Evolutionary conservation across 257 asterid genomes (phyloP).

Genomic region (Solanum megistacrolobum): DNA sequence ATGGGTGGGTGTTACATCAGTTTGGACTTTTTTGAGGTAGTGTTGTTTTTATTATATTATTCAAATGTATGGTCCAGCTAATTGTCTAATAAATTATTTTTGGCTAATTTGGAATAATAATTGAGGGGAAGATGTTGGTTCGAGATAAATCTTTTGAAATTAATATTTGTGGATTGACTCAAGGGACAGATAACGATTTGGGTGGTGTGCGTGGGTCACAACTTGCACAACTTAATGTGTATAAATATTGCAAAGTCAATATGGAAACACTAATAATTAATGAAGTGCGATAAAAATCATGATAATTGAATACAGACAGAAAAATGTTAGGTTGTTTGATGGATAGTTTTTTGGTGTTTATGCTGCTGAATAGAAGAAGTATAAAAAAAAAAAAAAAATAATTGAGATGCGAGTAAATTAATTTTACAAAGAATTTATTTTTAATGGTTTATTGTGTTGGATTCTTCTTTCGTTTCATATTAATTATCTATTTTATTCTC

Average conservation of each 20-base stretch:
- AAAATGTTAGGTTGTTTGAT: background rate
- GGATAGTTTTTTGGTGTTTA: background rate
- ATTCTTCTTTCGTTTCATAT: background rate
- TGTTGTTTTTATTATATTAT: background rate
- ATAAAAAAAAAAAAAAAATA: background rate
- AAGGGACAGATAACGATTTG: background rate
- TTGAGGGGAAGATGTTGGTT: slow-evolving; percentile 3
- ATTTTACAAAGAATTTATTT: too few species aligned
- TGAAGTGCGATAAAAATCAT: background rate
- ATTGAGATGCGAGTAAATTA: background rate
- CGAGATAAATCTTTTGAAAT: background rate
- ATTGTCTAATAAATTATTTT: background rate
- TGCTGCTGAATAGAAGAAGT: background rate
- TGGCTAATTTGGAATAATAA: background rate
- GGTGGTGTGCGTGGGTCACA: background rate
- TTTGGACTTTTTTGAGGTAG: background rate
- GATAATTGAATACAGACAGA: background rate
- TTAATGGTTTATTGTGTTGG: background rate
- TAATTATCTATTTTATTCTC: too few species aligned
- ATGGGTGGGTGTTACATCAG: background rate
- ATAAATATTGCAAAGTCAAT: slow-evolving; percentile 9
- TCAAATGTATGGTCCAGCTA: background rate
- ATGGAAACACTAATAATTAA: background rate
- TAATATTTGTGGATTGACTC: background rate
- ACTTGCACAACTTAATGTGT: background rate